These are phyloP conservation scores for Fusarium pseudoanthophilum DNA, from an alignment of 2,329 filamentous ascomycete genomes.

Conservation along the genomic window DNA sequence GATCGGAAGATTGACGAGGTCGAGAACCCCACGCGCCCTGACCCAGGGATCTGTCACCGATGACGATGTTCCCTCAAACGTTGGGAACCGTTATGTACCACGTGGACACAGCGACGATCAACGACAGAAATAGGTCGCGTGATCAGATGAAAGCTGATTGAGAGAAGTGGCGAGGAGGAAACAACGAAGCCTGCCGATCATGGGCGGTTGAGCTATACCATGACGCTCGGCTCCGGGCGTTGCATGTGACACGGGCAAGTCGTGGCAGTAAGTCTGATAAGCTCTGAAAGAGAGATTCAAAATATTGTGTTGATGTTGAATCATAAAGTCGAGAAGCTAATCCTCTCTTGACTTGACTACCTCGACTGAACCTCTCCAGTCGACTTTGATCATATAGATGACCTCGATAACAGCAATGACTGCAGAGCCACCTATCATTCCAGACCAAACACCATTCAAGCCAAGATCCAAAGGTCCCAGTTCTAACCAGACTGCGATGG, in stretches of 20 bases:
- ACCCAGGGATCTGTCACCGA: neutral
- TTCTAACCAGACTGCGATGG: conserved; percentile 23
- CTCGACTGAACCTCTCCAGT: conserved; percentile 22
- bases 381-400: conserved; percentile 23
- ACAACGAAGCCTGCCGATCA: neutral
- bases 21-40: neutral
- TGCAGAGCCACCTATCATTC: conserved; percentile 13
- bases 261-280: too few species aligned
- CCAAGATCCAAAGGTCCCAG: conserved; percentile 10
- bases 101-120: neutral
- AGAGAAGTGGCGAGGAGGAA: neutral
- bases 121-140: neutral
- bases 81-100: neutral
- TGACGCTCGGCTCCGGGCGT: neutral
- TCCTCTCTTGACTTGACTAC: conserved; percentile 21
- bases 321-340: neutral
- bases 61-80: neutral
- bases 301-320: neutral
- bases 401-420: conserved; percentile 14
- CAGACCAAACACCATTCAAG: conserved; percentile 26
- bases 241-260: neutral
- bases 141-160: neutral
- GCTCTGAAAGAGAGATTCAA: too few species aligned
- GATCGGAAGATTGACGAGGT: neutral
- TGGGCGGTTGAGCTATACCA: fast-evolving